Conservation (phyloP, 208 protist genomes). For the Crithidia sp. region DNA sequence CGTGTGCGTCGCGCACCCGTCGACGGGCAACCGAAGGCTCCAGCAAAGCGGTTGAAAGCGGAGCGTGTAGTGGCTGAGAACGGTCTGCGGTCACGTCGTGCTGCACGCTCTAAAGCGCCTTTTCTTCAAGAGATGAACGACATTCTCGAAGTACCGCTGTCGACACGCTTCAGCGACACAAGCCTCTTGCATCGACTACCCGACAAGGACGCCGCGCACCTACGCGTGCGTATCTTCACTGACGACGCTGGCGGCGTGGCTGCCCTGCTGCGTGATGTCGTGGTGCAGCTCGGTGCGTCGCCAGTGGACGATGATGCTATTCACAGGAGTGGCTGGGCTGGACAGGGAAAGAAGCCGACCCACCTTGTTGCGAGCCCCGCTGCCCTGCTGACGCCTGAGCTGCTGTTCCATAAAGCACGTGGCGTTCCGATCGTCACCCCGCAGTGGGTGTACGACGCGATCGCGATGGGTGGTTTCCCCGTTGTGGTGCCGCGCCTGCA, state of each 20-base stretch:
- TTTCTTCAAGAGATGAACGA: too few relatives aligned
- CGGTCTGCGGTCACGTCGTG: too few relatives aligned
- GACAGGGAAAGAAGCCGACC: slow-evolving; percentile 14
- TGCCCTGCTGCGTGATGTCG: slow-evolving; percentile 57
- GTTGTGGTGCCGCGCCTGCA: slow-evolving; percentile 37
- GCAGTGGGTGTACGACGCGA: slow-evolving; percentile 78
- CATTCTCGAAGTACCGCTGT: slow-evolving; percentile 6
- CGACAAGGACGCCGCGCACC: background rate
- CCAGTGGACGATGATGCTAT: slow-evolving; percentile 13
- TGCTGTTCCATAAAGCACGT: slow-evolving; percentile 61
- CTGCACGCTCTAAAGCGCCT: too few relatives aligned
- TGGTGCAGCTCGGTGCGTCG: slow-evolving; percentile 62
- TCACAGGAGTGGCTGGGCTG: background rate
- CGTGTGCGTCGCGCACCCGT: too few relatives aligned
- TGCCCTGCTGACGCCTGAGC: slow-evolving; percentile 47
- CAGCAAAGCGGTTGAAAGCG: too few relatives aligned
- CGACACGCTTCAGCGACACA: slow-evolving; percentile 37
- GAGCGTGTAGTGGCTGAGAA: too few relatives aligned
- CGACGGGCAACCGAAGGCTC: too few relatives aligned
- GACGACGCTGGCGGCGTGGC: slow-evolving; percentile 7
- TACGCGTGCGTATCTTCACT: slow-evolving; percentile 26
- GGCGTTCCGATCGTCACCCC: slow-evolving; percentile 67
- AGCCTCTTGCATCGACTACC: slow-evolving; percentile 19
- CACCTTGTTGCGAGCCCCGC: slow-evolving; percentile 34
- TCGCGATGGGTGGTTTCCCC: slow-evolving; percentile 57